phyloP scores from a whole-genome alignment of 2,329 filamentous ascomycete genomes.

The Immersiporthe knoxdaviesiana region DNA sequence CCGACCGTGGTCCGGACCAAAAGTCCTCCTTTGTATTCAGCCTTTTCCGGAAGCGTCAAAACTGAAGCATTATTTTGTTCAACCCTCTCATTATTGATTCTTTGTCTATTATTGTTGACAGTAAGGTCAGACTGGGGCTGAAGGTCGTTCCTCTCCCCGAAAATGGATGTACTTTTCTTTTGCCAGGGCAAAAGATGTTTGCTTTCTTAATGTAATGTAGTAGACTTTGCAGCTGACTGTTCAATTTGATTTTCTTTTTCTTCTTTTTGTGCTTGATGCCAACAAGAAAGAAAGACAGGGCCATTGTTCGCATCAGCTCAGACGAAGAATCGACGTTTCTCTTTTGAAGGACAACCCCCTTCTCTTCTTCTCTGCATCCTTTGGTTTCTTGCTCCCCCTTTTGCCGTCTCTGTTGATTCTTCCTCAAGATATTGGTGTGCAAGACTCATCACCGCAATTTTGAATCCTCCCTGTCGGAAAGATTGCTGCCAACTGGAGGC shows the following conservation, averaged over 20 bases:
- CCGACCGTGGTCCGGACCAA: neutral
- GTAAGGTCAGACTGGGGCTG: neutral
- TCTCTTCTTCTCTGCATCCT: neutral
- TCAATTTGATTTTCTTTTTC: neutral
- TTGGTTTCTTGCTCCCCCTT: slow-evolving; percentile 1
- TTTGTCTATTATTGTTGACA: neutral
- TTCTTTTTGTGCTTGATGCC: neutral
- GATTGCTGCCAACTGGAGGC: neutral
- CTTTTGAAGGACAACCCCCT: slow-evolving; percentile 7
- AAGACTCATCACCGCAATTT: neutral
- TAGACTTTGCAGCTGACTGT: neutral
- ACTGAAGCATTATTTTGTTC: slow-evolving; percentile 11
- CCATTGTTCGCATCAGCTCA: slow-evolving; percentile 20
- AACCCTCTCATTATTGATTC: neutral
- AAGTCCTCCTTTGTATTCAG: slow-evolving; percentile 21
- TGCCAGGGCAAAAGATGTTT: neutral
- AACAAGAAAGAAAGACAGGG: slow-evolving; percentile 17
- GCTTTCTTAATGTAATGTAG: neutral
- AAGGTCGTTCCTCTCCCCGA: neutral
- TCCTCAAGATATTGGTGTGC: neutral
- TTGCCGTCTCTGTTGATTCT: neutral
- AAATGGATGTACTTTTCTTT: slow-evolving; percentile 9
- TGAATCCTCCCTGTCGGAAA: neutral
- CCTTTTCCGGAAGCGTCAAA: slow-evolving; percentile 26
- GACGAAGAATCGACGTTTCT: slow-evolving; percentile 18